Evolutionary conservation across 164 flowering plant species (phyloP).

Genomic region (Magnolia sinica): DNA sequence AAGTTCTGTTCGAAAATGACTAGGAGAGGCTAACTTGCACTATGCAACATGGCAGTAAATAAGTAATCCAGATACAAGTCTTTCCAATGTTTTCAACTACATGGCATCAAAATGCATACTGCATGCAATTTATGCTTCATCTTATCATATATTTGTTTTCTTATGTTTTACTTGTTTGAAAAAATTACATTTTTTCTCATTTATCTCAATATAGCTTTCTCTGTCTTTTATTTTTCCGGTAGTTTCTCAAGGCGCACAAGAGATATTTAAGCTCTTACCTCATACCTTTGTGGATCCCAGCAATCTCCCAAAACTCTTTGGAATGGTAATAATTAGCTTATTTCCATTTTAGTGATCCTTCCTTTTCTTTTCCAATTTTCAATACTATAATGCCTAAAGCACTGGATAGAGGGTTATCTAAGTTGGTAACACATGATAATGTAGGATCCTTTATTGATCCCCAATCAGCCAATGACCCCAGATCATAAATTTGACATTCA

Average conservation of each 20-base stretch:
- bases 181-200: not conserved
- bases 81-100: not conserved
- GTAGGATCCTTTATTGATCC: too few species aligned
- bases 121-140: too few species aligned
- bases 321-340: constrained; percentile 29
- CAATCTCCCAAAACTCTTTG: constrained; percentile 71
- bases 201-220: not conserved
- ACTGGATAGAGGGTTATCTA: too few species aligned
- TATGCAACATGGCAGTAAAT: not conserved
- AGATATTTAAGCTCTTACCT: constrained; percentile 96
- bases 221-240: constrained; percentile 15
- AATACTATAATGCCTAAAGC: too few species aligned
- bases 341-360: not conserved
- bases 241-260: constrained; percentile 95
- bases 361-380: too few species aligned
- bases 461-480: too few species aligned
- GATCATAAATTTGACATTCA: too few species aligned
- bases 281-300: constrained; percentile 83
- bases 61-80: not conserved
- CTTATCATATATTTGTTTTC: not conserved
- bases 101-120: not conserved
- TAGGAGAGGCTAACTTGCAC: not conserved
- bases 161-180: not conserved
- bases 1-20: not conserved
- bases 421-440: too few species aligned